Base-by-base conservation (phyloP, 1,284 basidiomycete species). In the Pholiota adiposa region DNA sequence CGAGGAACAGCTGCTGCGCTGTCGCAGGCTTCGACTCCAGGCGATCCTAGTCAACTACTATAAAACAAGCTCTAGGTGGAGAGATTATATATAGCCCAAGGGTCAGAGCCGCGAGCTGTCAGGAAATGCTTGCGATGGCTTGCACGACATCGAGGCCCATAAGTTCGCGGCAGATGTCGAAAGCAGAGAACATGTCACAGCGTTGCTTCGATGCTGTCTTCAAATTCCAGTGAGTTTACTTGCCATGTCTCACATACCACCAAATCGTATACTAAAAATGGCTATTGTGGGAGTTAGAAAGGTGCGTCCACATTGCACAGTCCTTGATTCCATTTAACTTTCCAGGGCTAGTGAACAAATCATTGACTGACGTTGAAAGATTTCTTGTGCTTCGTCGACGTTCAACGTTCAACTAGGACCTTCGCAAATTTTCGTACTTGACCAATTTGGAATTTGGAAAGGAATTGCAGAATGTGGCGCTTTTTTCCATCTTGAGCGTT, bases 401-500 rank as follows among this genome's bases (percentile, higher is more conserved):
- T 21, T 21, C 19, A 43, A 21, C 29, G 29, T 31, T 31, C 4
- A 5, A 31, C 4, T 11, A 21, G 18, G 18, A 41, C n/a, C 18
- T 41, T 19, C 41, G 7, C 21, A 11, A 23, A 5, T 23, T 21
- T 46, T 46, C 11, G 6, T 14, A 9, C 14, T 46, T 16, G 8
- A 25, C 16, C 21, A 12, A 25, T 46, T 46, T 23, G 14, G 12
- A 12, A 16, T 38, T 38, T 38, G 36, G 6, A 16, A 9, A 16
- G 23, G 43, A 44, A 12, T 44, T 21, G 23, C 34, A 54, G 36
- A 59, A 53, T 62, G 61, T 62, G 61, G 61, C 61, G 61, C 38
- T 58, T 56, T 62, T 53, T 56, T 59, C 56, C 56, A 62, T 59
- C 53, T 56, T 54, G 56, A 52, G 60, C 50, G 52, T 52, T 49